phyloP scores from a whole-genome alignment of 78 protist species.

The Chrysochromulina parva region DNA sequence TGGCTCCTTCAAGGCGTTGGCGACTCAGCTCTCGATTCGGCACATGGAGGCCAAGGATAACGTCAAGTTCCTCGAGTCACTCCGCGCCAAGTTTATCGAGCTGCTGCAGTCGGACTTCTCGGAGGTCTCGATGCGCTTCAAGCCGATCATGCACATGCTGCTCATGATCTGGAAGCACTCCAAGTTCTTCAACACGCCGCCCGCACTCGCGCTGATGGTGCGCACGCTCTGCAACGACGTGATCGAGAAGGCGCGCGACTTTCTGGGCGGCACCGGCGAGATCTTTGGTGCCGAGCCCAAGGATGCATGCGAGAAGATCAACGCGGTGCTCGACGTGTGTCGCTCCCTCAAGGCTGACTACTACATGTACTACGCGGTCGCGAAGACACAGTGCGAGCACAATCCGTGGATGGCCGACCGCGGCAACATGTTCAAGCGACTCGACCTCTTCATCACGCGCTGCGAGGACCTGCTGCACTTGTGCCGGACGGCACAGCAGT shows the following conservation, averaged over 20 bases:
- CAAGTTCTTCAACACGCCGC: constrained; percentile 18
- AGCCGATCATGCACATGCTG: constrained; percentile 51
- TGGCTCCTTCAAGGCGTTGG: neutral
- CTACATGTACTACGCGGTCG: constrained; percentile 34
- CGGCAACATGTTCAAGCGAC: constrained; percentile 50
- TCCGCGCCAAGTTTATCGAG: neutral
- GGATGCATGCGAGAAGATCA: neutral
- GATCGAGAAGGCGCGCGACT: constrained; percentile 43
- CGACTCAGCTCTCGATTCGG: neutral
- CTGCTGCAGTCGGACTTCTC: constrained; percentile 1
- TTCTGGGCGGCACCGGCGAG: neutral
- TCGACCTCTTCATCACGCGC: constrained; percentile 63
- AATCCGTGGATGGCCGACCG: constrained; percentile 60
- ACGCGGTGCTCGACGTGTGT: neutral
- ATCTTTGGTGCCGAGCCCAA: neutral
- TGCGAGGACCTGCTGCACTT: constrained; percentile 61
- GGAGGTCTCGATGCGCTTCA: constrained; percentile 11
- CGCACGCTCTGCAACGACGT: constrained; percentile 69
- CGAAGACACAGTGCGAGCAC: neutral
- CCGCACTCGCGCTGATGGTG: constrained; percentile 49
- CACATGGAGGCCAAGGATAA: too few relatives aligned
- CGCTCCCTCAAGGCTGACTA: constrained; percentile 28
- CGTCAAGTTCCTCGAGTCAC: neutral
- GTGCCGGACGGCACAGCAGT: constrained; percentile 36
- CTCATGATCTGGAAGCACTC: constrained; percentile 34